Base-by-base conservation (phyloP, 805 yeast genomes). In the Candida sanyiensis region DNA sequence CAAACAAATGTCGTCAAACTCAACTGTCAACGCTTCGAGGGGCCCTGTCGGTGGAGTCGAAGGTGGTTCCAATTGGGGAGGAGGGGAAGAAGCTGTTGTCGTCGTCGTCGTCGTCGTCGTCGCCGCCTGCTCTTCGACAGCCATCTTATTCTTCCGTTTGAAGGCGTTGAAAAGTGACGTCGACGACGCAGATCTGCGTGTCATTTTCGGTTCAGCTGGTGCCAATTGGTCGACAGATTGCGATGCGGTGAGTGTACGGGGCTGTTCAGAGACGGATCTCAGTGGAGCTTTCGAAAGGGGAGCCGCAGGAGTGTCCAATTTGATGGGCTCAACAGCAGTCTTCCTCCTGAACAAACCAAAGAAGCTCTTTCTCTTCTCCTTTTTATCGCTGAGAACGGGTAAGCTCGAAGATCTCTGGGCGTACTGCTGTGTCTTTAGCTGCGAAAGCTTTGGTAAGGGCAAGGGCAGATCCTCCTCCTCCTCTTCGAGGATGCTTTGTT, bases 101-200 rank as follows among this genome's bases (percentile, higher is more conserved):
- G 32, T 13, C 12, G 26, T 9, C 26, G 9, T 23, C 9, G 26
- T 9, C 26, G 26, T 23, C 12, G 26, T 20, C 21, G 3, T n/a
- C 10, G 22, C 24, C 26, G 5, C 21, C 9, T 33, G 12, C 9
- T 25, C 29, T 22, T 24, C 23, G 22, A 21, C 21, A 22, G 11
- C 10, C n/a, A 22, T 4, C n/a, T 33, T 38, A 10, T 31, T 29
- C 13, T 45, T 45, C 39, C 49, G 48, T 33, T 44, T 55, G 36
- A 56, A 56, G 2, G 58, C 57, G 15, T 43, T 39, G 42, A 56
- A 54, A 28, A 55, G 36, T 1, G 57, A 52, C 2, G 35, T 49
- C 7, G 57, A 48, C 0, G 58, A 53, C 2, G 54, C 39, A 13
- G 58, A 54, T 18, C 57, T 46, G 21, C 45, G 46, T 2, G 56